Conservation (phyloP, 2,329 filamentous ascomycete genomes). For the Dothideomycetes sp. region DNA sequence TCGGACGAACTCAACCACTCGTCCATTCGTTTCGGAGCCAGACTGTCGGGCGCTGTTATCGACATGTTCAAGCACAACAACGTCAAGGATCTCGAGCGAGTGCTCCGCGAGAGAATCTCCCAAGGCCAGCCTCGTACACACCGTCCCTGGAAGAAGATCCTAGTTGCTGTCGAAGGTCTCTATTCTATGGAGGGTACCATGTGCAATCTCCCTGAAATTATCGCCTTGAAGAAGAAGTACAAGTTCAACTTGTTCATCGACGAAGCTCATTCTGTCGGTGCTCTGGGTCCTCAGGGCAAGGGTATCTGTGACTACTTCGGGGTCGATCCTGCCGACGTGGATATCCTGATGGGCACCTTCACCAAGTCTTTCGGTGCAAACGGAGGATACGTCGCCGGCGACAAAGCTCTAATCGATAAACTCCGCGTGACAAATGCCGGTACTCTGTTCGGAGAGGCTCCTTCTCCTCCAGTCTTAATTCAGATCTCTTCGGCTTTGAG, state of each 20-base stretch:
- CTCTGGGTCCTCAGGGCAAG: slow-evolving; percentile 75
- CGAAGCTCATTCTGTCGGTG: slow-evolving; percentile 92
- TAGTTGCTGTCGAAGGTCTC: slow-evolving; percentile 90
- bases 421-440: slow-evolving; percentile 78
- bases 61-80: slow-evolving; percentile 97
- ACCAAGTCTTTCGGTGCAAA: slow-evolving; percentile 99
- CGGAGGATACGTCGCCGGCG: slow-evolving; percentile 85
- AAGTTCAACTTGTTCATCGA: slow-evolving; percentile 95
- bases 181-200: slow-evolving; percentile 99
- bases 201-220: slow-evolving; percentile 87
- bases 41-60: slow-evolving; percentile 90
- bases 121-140: slow-evolving; percentile 98
- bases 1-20: slow-evolving; percentile 97
- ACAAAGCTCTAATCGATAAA: slow-evolving; percentile 87
- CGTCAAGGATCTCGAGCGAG: slow-evolving; percentile 75
- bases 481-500: slow-evolving; percentile 82
- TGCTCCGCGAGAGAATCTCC: slow-evolving; percentile 83
- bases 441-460: slow-evolving; percentile 78
- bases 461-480: slow-evolving; percentile 76
- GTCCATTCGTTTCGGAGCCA: slow-evolving; percentile 89
- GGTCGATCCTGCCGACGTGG: slow-evolving; percentile 76
- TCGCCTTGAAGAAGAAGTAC: slow-evolving; percentile 86
- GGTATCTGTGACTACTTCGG: slow-evolving; percentile 97
- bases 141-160: slow-evolving; percentile 97
- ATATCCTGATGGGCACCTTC: slow-evolving; percentile 95